Percentiles rank a stretch among this genome's conserved stretches.
Evolutionary conservation across 768 basidiomycete species (phyloP).

Genomic region (Amanita rimosa): DNA sequence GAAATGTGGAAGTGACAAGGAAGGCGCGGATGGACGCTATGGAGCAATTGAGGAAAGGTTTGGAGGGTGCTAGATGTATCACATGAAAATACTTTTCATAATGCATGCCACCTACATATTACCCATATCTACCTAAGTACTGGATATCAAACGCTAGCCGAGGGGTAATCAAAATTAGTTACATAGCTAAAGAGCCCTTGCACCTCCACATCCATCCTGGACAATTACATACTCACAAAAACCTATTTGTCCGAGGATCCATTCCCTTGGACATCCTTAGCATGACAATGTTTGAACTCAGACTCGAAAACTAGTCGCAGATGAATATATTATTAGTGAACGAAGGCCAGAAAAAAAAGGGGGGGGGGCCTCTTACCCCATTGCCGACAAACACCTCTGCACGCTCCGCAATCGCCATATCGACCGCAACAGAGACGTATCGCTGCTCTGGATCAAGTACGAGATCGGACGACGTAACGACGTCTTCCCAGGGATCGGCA

Average conservation of each 20-base stretch:
- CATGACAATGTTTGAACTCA: slow-evolving; percentile 40
- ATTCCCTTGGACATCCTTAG: slow-evolving; percentile 31
- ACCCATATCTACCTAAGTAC: too few relatives aligned
- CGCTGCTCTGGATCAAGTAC: slow-evolving; percentile 32
- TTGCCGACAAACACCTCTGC: slow-evolving; percentile 55
- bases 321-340: background rate
- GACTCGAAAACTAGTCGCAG: slow-evolving; percentile 30
- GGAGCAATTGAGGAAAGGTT: slow-evolving; percentile 22
- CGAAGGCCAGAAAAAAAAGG: slow-evolving; percentile 1
- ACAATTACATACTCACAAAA: slow-evolving; percentile 20
- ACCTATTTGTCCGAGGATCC: slow-evolving; percentile 24
- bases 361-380: slow-evolving; percentile 30
- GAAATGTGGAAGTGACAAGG: slow-evolving; percentile 29
- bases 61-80: slow-evolving; percentile 19
- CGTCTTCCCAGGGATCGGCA: slow-evolving; percentile 35
- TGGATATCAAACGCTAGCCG: background rate
- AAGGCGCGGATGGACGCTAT: slow-evolving; percentile 21
- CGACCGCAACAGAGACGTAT: slow-evolving; percentile 39
- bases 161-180: background rate
- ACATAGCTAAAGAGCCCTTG: too few relatives aligned
- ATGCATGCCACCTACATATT: too few relatives aligned
- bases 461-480: slow-evolving; percentile 25
- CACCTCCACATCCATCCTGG: background rate
- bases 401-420: slow-evolving; percentile 48
- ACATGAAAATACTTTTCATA: too few relatives aligned